Conservation (phyloP, 768 basidiomycete genomes). For the Cantharellus anzutake region DNA sequence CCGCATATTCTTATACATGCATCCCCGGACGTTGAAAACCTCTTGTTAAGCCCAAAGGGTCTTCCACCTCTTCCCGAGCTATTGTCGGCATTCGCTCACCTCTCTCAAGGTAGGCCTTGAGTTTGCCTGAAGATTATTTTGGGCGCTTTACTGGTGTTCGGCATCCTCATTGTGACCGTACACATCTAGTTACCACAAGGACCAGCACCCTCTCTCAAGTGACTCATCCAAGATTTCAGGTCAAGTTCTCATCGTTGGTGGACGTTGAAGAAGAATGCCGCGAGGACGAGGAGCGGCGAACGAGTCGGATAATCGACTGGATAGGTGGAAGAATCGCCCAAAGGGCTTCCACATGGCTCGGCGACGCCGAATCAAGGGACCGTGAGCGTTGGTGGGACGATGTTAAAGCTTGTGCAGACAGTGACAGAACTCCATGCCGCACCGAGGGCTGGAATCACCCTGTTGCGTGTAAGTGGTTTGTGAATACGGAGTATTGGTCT, state of each 20-base stretch:
- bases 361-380: slow-evolving; percentile 33
- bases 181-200: slow-evolving; percentile 46
- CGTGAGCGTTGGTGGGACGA: slow-evolving; percentile 67
- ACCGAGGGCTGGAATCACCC: slow-evolving; percentile 79
- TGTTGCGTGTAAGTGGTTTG: slow-evolving; percentile 39
- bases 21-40: slow-evolving; percentile 46
- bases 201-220: slow-evolving; percentile 55
- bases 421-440: slow-evolving; percentile 52
- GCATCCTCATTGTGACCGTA: neutral
- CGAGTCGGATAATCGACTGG: slow-evolving; percentile 72
- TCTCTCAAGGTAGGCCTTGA: slow-evolving; percentile 47
- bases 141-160: neutral
- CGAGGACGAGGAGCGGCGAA: slow-evolving; percentile 64
- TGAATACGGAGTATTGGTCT: neutral
- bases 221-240: slow-evolving; percentile 47
- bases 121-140: neutral
- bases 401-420: slow-evolving; percentile 53
- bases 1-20: slow-evolving; percentile 62
- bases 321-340: slow-evolving; percentile 50
- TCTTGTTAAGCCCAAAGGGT: slow-evolving; percentile 31
- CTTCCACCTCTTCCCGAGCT: slow-evolving; percentile 55
- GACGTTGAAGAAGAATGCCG: slow-evolving; percentile 56
- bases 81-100: slow-evolving; percentile 68
- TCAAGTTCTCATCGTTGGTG: slow-evolving; percentile 58
- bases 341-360: slow-evolving; percentile 50